Evolutionary conservation across 768 basidiomycete genomes (phyloP), one percentile per base, ranked within the genome.

Genomic region (Fomitopsis pulvina): DNA sequence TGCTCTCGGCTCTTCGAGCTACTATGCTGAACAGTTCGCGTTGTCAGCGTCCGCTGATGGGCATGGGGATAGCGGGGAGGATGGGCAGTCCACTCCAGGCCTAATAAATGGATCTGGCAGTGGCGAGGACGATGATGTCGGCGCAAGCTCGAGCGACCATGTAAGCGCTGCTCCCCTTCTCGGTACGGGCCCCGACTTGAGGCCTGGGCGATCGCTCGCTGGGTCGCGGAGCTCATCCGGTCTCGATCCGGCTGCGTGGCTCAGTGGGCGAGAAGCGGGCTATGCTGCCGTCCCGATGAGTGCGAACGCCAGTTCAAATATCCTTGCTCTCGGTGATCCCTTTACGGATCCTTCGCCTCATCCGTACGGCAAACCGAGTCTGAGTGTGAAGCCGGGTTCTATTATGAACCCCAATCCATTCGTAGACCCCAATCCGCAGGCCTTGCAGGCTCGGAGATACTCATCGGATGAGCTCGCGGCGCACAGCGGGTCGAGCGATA

Each of bases 161-260:
- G 9, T 21, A 18, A 40, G 16, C 8, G 39, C 12, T 6, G 20
- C 21, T 8, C 39, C 21, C 7, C 16, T 16, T 8, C n/a, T n/a
- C 9, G 39, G 21, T 8, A 18, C 39, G 7, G 21, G 8, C n/a
- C 9, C 39, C 39, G 16, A 6, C 8, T 8, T 7, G 7, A 40
- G 39, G 16, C 45, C 54, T 20, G 48, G 51, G 1, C 47, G 27
- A 22, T 58, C 57, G 9, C 54, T 52, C 3, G 22, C 50, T 22
- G 39, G 45, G 34, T 54, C 54, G 11, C 22, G 40, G 18, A 7
- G n/a, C n/a, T 12, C 51, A 28, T 22, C 52, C 21, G 54, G 54
- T 0, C 49, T 47, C 6, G 57, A 58, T 11, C 51, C 54, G 11
- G 52, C 57, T 2, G 52, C 48, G 25, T 58, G 57, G 57, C 22